Base-by-base conservation (phyloP, 2,329 filamentous ascomycete species). In the Penicillium sp. region DNA sequence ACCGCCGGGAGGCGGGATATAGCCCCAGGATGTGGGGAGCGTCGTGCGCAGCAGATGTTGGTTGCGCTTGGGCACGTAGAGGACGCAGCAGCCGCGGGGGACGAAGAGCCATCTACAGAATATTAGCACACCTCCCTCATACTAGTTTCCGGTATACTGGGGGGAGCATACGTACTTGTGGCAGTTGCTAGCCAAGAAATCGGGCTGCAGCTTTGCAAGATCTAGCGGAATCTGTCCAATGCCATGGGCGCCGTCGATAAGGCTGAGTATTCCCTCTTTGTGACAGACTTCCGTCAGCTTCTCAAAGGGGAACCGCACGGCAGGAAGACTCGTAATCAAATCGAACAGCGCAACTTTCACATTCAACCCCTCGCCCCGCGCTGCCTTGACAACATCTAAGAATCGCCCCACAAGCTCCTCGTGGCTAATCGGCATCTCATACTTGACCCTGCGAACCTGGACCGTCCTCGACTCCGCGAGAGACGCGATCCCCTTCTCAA, bases 221-320 rank as follows among this genome's bases (percentile, higher is more conserved):
- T 96, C 86, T 7, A 97, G 76, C 0, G 85, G 82, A 8, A 97
- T 83, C 76, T 95, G 90, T 1, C 94, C 94, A 29, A 96, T 79
- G 1, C 90, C 90, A 76, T 98, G 94, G 0, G 94, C 94, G n/a
- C 87, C 93, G 73, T 98, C 94, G 38, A 97, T 82, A 19, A 92
- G 80, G 68, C 90, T 93, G 57, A 94, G 73, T 2, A 97, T 80
- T 0, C 85, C 86, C 29, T 89, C 80, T 60, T 89, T 84, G 48
- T 83, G 84, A 74, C 93, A 97, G 0, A 85, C 82, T 7, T 76
- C 74, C 1, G 85, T 83, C 60, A 97, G 78, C 1, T 75, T 77
- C 73, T 93, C 88, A 77, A 91, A 97, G 0, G 93, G 94, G 68
- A 97, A 87, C 1, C 88, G 80, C 0, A 96, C 84, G 1, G 91